These are phyloP conservation scores for Delphinella strobiligena DNA, from an alignment of 2,329 filamentous ascomycete species.

Conservation along the genomic window DNA sequence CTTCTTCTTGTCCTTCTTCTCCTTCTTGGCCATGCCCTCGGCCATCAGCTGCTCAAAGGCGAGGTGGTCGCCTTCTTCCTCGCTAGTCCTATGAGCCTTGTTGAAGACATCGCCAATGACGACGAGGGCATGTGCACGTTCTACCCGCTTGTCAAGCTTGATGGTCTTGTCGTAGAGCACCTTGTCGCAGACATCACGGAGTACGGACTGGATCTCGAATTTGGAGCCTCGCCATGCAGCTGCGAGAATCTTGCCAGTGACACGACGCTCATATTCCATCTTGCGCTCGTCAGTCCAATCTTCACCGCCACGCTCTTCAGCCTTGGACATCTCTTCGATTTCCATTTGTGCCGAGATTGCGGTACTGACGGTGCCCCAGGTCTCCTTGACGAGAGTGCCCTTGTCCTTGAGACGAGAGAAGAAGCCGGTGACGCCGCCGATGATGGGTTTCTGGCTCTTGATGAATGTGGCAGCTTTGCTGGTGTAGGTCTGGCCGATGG, in stretches of 20 bases:
- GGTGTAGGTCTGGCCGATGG: slow-evolving; percentile 83
- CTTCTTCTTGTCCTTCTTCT: slow-evolving; percentile 51
- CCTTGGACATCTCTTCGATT: slow-evolving; percentile 96
- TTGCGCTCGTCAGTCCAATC: slow-evolving; percentile 98
- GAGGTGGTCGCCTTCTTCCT: slow-evolving; percentile 98
- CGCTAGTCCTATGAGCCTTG: slow-evolving; percentile 56
- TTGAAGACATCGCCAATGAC: slow-evolving; percentile 81
- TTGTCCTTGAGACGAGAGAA: slow-evolving; percentile 92
- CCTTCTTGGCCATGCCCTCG: slow-evolving; percentile 91
- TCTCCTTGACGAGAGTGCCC: slow-evolving; percentile 92
- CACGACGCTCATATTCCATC: slow-evolving; percentile 85
- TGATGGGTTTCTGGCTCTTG: slow-evolving; percentile 89
- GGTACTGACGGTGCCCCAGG: slow-evolving; percentile 93
- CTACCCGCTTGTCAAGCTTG: slow-evolving; percentile 69
- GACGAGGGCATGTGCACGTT: slow-evolving; percentile 80
- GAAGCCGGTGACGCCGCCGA: slow-evolving; percentile 75
- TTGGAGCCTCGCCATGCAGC: slow-evolving; percentile 94
- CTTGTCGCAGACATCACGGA: slow-evolving; percentile 86
- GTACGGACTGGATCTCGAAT: slow-evolving; percentile 93
- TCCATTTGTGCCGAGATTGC: slow-evolving; percentile 96
- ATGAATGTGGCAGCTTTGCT: slow-evolving; percentile 78
- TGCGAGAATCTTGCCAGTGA: slow-evolving; percentile 95
- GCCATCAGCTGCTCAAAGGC: slow-evolving; percentile 97
- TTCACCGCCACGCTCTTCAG: slow-evolving; percentile 88
- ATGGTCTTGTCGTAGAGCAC: slow-evolving; percentile 73